Base-by-base conservation (phyloP, 2,329 filamentous ascomycete genomes). In the Pestalotiopsis sp. region DNA sequence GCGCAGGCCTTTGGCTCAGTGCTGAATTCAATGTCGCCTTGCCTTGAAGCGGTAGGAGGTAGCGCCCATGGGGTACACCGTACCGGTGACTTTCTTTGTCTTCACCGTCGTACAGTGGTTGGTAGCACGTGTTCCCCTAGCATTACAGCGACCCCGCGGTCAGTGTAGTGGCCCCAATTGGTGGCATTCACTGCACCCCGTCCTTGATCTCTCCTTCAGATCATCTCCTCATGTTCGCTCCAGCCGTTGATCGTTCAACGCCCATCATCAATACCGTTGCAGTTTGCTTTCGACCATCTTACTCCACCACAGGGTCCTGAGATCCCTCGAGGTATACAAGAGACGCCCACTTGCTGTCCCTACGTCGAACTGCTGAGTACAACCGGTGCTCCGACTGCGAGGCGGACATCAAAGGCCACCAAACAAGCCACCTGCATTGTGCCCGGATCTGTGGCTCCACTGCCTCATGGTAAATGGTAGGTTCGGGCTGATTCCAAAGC, bases 381-480 rank as follows among this genome's bases (percentile, higher is more conserved):
- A 36, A 1, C 23, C 25, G 23, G 23, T 13, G 27, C 11, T 25
- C 57, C 57, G 23, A 59, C 25, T 25, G 6, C 57, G 23, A 27
- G 57, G 27, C 20, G 23, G 14, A 11, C 27, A 59, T 27, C 57
- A 36, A 59, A 59, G 57, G 23, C 57, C 57, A 59, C 27, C 36
- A 20, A 39, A 36, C 25, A 36, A 39, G 59, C 25, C 59, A 38
- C 59, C 36, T 20, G 59, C 59, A 62, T 36, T 62, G 14, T 39
- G 59, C 20, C 38, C 36, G 27, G n/a, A 36, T 62, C 58, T 27
- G 31, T 38, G 45, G 31, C 66, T 38, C 45, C 38, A 27, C 39
- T 67, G 36, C 27, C 64, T 59, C 60, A 68, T 68, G 66, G 66
- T 64, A 39, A 68, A 63, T 68, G 49, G 61, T 64, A 31, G 36